Conservation (phyloP, 228 moss, liverwort and hornwort species). For the Sphagnum magellanicum region DNA sequence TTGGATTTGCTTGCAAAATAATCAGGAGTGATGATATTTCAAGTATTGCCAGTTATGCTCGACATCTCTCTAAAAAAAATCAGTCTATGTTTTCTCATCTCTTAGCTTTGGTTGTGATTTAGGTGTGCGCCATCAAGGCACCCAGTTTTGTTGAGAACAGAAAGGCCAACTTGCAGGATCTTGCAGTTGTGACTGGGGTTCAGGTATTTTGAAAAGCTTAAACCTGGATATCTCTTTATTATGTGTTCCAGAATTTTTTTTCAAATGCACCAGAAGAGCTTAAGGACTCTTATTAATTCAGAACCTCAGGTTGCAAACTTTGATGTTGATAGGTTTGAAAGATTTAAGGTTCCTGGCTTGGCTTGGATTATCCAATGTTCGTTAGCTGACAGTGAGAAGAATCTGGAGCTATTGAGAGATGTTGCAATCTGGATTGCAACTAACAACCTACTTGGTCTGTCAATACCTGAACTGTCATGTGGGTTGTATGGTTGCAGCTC, state of each 20-base stretch:
- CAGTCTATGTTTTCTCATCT: neutral
- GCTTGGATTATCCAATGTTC: neutral
- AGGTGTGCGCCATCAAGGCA: slow-evolving; percentile 24
- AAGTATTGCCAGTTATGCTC: neutral
- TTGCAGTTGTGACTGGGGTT: slow-evolving; percentile 19
- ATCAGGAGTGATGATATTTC: neutral
- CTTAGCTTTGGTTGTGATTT: neutral
- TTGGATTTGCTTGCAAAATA: neutral
- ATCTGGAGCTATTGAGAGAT: neutral
- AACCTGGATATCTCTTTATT: neutral
- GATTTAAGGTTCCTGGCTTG: no score
- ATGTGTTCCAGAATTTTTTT: neutral
- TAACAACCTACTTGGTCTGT: neutral
- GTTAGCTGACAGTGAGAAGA: neutral
- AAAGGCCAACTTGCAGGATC: slow-evolving; percentile 18
- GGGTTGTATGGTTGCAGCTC: slow-evolving; percentile 31
- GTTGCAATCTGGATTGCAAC: no score
- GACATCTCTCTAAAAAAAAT: neutral
- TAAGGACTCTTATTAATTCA: no score
- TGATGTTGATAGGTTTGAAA: no score
- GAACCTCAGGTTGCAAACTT: no score
- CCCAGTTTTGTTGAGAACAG: slow-evolving; percentile 25
- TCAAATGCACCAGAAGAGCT: no score
- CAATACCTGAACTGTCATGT: neutral
- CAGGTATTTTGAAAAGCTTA: slow-evolving; percentile 6